Percentiles rank a stretch among this genome's conserved stretches.
Conservation (phyloP, 257 asterid genomes). For the Jacaranda mimosifolia region DNA sequence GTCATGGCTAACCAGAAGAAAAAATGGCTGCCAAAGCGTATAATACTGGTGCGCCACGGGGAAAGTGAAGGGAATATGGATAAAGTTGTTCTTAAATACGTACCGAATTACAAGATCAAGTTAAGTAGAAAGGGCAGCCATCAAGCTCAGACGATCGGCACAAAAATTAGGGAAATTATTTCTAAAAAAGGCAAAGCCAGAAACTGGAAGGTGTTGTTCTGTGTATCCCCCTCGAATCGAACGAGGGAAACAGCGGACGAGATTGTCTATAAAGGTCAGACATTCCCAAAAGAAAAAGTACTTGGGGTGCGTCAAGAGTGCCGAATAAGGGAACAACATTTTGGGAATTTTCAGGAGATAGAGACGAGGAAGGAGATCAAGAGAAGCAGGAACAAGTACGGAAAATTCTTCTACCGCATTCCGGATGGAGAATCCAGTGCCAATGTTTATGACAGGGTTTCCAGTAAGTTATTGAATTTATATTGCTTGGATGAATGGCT, state of each 20-base stretch:
- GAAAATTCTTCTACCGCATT: too few relatives aligned
- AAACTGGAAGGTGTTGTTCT: slow-evolving; percentile 44
- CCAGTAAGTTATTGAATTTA: slow-evolving; percentile 47
- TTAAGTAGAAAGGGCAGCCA: slow-evolving; percentile 47
- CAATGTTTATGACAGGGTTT: slow-evolving; percentile 72
- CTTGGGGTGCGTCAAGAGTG: slow-evolving; percentile 67
- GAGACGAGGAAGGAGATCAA: slow-evolving; percentile 43
- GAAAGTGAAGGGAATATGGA: too few relatives aligned
- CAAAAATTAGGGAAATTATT: slow-evolving; percentile 37
- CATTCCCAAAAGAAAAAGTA: slow-evolving; percentile 49
- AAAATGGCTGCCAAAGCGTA: slow-evolving; percentile 37
- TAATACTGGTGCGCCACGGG: too few relatives aligned
- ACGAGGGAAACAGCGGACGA: slow-evolving; percentile 52
- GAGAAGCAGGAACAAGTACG: too few relatives aligned
- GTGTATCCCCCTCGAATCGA: slow-evolving; percentile 53
- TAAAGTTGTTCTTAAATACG: slow-evolving; percentile 34
- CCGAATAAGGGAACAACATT: slow-evolving; percentile 71
- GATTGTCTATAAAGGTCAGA: slow-evolving; percentile 38
- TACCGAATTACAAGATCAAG: slow-evolving; percentile 55
- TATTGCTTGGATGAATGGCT: too few relatives aligned
- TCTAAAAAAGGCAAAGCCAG: slow-evolving; percentile 28
- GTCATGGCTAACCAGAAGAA: slow-evolving; percentile 58
- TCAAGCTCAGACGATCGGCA: slow-evolving; percentile 44
- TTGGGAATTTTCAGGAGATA: slow-evolving; percentile 71
- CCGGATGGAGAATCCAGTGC: slow-evolving; percentile 40